Conservation (phyloP, 1,139 yeast species). For the Meyerozyma guilliermondii region DNA sequence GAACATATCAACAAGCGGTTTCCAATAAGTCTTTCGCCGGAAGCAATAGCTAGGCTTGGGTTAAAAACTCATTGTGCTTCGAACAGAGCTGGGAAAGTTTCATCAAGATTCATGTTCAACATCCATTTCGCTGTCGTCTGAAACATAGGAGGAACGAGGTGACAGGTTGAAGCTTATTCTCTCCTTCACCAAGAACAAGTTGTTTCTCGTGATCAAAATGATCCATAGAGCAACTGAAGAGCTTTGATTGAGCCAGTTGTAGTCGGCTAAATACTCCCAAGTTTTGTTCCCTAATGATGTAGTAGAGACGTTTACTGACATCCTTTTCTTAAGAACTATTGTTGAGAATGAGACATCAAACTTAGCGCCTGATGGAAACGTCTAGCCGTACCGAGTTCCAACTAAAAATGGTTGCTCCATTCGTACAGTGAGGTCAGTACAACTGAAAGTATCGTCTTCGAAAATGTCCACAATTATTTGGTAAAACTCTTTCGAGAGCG, state of each 20-base stretch:
- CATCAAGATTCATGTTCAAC: slow-evolving; percentile 24
- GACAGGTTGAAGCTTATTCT: slow-evolving; percentile 54
- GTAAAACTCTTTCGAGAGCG: slow-evolving; percentile 76
- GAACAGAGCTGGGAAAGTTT: slow-evolving; percentile 33
- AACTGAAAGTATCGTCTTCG: slow-evolving; percentile 71
- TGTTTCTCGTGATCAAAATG: slow-evolving; percentile 53
- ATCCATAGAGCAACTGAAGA: slow-evolving; percentile 75
- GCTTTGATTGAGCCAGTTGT: slow-evolving; percentile 96
- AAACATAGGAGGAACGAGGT: slow-evolving; percentile 30
- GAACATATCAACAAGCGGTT: slow-evolving; percentile 77
- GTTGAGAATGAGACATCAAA: slow-evolving; percentile 78
- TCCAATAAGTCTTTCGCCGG: slow-evolving; percentile 56
- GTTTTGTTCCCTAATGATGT: slow-evolving; percentile 88
- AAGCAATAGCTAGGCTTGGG: slow-evolving; percentile 35
- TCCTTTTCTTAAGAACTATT: slow-evolving; percentile 78
- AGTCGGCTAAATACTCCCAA: slow-evolving; percentile 93
- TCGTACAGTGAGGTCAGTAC: slow-evolving; percentile 88
- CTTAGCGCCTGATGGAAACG: slow-evolving; percentile 65
- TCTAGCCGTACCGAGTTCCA: slow-evolving; percentile 85
- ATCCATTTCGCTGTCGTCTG: slow-evolving; percentile 19
- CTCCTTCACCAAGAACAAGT: slow-evolving; percentile 41
- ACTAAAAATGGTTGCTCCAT: slow-evolving; percentile 96
- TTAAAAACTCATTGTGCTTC: slow-evolving; percentile 50
- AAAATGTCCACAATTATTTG: slow-evolving; percentile 85
- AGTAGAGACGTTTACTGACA: slow-evolving; percentile 73